A percentile compares a stretch with the other conserved stretches of the same genome.
These are phyloP conservation scores for Sclerotinia glacialis DNA, from an alignment of 2,329 filamentous ascomycete species.

Conservation along the genomic window DNA sequence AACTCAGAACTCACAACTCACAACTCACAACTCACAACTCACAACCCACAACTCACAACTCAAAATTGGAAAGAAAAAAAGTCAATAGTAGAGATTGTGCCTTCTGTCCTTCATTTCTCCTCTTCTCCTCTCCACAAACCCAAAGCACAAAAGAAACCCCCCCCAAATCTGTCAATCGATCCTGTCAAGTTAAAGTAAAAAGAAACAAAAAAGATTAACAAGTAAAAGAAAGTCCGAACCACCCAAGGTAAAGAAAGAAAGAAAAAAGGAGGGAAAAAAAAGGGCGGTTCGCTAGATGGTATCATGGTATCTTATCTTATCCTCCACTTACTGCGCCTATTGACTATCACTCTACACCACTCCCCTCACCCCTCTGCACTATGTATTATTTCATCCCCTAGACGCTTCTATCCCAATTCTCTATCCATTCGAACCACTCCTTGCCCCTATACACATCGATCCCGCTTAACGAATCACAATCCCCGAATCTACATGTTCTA, in stretches of 20 bases:
- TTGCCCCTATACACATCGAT: not conserved
- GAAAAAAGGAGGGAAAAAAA: not conserved
- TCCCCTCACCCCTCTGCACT: not conserved
- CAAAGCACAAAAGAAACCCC: slow-evolving; percentile 9
- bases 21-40: not conserved
- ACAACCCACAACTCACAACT: not conserved
- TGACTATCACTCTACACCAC: not conserved
- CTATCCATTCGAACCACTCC: not conserved
- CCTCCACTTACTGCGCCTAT: slow-evolving; percentile 4
- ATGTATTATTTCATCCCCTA: slow-evolving; percentile 3
- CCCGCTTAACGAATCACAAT: slow-evolving; percentile 4
- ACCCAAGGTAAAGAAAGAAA: not conserved
- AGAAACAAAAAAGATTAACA: not conserved
- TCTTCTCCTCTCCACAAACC: not conserved
- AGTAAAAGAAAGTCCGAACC: not conserved
- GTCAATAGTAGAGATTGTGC: not conserved
- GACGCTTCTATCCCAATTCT: not conserved
- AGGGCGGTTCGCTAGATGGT: slow-evolving; percentile 21
- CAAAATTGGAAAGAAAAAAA: not conserved
- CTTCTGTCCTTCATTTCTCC: not conserved
- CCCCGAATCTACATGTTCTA: slow-evolving; percentile 2
- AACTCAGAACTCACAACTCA: not conserved
- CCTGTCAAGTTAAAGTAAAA: slow-evolving; percentile 12
- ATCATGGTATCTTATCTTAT: slow-evolving; percentile 21
- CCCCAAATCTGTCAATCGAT: slow-evolving; percentile 6